These are phyloP conservation scores for Chrysopogon serrulatus DNA, from an alignment of 176 grass and related monocot species.

Conservation along the genomic window DNA sequence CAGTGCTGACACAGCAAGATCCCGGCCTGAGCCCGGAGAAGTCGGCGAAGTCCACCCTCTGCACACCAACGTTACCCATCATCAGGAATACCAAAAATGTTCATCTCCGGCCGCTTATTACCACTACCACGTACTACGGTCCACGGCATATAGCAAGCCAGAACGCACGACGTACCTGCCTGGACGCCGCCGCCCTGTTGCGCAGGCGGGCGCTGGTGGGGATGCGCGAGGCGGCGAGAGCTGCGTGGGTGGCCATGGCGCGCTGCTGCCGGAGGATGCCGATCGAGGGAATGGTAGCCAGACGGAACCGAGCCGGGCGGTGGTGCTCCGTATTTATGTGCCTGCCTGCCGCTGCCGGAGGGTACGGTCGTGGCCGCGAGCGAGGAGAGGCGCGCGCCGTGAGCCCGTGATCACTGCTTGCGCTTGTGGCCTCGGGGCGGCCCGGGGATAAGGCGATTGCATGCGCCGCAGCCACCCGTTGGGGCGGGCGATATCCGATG, in stretches of 20 bases:
- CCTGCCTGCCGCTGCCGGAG: background rate
- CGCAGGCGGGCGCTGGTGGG: conserved; percentile 54
- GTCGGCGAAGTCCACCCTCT: conserved; percentile 73
- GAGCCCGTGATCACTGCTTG: conserved; percentile 51
- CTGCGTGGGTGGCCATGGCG: conserved; percentile 90
- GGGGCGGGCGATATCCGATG: conserved; percentile 14
- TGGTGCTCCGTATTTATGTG: conserved; percentile 18
- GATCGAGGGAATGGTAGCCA: background rate
- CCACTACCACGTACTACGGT: background rate
- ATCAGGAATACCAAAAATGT: background rate
- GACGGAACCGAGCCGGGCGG: background rate
- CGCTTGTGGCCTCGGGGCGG: conserved; percentile 32
- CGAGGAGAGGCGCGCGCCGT: background rate
- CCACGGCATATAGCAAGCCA: background rate
- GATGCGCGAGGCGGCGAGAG: conserved; percentile 80
- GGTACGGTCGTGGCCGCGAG: background rate
- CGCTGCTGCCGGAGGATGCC: background rate
- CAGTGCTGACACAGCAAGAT: conserved; percentile 38
- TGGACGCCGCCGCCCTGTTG: conserved; percentile 49
- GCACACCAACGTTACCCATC: background rate
- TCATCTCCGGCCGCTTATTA: background rate
- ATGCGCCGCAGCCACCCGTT: conserved; percentile 57
- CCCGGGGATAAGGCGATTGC: conserved; percentile 61
- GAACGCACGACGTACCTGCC: conserved; percentile 9
- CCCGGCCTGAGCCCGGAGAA: conserved; percentile 78